Evolutionary conservation across 106 monocot genomes (phyloP).

Genomic region (Chionographis japonica): DNA sequence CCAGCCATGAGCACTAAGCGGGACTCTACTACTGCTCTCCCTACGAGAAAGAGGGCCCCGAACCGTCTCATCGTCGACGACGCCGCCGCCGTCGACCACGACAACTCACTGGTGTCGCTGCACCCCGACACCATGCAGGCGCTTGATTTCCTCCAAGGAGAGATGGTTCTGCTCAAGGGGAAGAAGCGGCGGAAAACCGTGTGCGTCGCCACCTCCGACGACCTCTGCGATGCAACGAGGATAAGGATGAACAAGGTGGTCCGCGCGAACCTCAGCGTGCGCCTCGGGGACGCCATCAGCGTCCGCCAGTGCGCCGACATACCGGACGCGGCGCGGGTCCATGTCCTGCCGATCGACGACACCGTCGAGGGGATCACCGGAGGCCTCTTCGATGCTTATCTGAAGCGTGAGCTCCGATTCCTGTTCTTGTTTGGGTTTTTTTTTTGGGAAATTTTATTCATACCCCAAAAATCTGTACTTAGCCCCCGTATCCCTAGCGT

Average conservation of each 20-base stretch:
- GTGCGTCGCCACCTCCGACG: neutral
- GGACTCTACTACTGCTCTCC: neutral
- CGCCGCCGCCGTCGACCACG: neutral
- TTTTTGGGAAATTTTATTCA: no score
- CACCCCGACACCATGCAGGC: neutral
- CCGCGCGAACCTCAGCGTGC: constrained; percentile 4
- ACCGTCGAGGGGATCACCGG: constrained; percentile 10
- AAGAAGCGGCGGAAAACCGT: constrained; percentile 1
- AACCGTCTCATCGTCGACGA: constrained; percentile 9
- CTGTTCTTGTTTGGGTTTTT: no score
- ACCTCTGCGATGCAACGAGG: neutral
- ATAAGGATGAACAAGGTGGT: constrained; percentile 13
- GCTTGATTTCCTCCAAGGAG: neutral
- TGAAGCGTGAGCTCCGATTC: neutral
- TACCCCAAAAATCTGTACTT: no score
- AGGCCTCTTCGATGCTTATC: constrained; percentile 4
- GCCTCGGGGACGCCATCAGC: constrained; percentile 4
- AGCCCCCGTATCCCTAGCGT: no score
- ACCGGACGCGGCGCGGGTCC: neutral
- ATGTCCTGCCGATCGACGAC: constrained; percentile 2
- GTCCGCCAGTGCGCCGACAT: neutral
- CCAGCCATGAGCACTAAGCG: neutral
- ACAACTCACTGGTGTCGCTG: constrained; percentile 5
- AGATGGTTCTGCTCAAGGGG: constrained; percentile 4
- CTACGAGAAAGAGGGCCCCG: neutral